A percentile compares a stretch with the other conserved stretches of the same genome.
Conservation (phyloP, 2,329 filamentous ascomycete species). For the Clonostachys rhizophaga region DNA sequence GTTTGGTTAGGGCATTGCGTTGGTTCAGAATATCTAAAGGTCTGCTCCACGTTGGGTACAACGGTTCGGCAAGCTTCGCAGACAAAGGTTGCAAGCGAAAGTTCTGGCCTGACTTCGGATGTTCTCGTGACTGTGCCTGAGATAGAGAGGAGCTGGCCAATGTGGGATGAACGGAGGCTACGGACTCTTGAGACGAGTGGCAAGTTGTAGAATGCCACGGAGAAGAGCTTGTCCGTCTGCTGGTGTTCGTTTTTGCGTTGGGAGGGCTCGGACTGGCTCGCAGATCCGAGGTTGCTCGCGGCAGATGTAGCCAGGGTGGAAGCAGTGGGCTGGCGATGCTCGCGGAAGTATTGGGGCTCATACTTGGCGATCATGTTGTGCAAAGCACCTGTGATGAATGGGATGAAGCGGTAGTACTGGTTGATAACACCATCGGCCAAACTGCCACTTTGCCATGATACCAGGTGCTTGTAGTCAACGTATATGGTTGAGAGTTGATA, state of each 20-base stretch:
- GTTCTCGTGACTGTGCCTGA: slow-evolving; percentile 96
- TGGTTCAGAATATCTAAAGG: slow-evolving; percentile 94
- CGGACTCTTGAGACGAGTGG: slow-evolving; percentile 83
- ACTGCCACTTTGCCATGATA: slow-evolving; percentile 70
- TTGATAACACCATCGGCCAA: slow-evolving; percentile 82
- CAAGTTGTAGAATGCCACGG: slow-evolving; percentile 89
- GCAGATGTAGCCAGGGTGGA: slow-evolving; percentile 69
- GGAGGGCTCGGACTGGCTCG: slow-evolving; percentile 60
- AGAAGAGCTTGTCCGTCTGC: slow-evolving; percentile 95
- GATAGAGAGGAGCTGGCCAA: slow-evolving; percentile 90
- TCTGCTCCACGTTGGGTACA: slow-evolving; percentile 90
- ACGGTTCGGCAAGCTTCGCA: slow-evolving; percentile 85
- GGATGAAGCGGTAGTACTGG: slow-evolving; percentile 92
- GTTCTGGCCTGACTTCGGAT: slow-evolving; percentile 91
- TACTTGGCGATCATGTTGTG: slow-evolving; percentile 94
- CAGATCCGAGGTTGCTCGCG: slow-evolving; percentile 56
- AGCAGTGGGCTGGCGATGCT: slow-evolving; percentile 80
- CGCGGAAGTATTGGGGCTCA: slow-evolving; percentile 88
- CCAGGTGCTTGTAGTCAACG: slow-evolving; percentile 81
- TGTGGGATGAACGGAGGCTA: slow-evolving; percentile 80
- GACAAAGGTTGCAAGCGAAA: slow-evolving; percentile 87
- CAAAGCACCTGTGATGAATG: slow-evolving; percentile 82
- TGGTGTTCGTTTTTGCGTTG: slow-evolving; percentile 85
- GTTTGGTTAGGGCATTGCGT: slow-evolving; percentile 87
- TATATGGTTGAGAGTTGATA: slow-evolving; percentile 81